These are phyloP conservation scores for Beauveria australis DNA, from an alignment of 2,329 filamentous ascomycete species.

Conservation along the genomic window DNA sequence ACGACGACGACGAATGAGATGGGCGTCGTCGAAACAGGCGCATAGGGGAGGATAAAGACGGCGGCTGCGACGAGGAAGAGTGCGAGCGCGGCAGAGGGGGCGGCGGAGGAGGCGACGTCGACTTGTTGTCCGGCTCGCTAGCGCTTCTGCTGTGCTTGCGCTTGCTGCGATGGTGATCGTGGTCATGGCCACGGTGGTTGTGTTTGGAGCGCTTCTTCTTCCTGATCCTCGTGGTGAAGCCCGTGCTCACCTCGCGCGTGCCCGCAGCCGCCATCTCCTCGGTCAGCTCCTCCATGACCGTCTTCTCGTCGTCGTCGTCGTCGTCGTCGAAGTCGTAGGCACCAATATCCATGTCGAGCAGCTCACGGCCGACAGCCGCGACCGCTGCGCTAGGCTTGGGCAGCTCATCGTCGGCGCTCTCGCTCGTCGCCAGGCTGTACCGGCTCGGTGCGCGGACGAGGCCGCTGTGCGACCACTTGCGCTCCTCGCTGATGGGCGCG, in stretches of 20 bases:
- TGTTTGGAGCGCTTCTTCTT: slow-evolving; percentile 35
- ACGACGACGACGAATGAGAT: neutral
- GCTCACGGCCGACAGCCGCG: slow-evolving; percentile 42
- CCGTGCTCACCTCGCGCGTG: slow-evolving; percentile 20
- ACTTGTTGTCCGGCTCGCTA: slow-evolving; percentile 17
- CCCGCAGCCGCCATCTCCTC: slow-evolving; percentile 24
- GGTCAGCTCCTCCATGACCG: slow-evolving; percentile 22
- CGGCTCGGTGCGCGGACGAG: slow-evolving; percentile 8
- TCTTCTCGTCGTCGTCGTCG: slow-evolving; percentile 20
- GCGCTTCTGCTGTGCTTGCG: slow-evolving; percentile 22
- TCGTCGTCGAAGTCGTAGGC: slow-evolving; percentile 28
- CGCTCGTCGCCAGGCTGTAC: slow-evolving; percentile 25
- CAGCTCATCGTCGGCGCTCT: slow-evolving; percentile 28
- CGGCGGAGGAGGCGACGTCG: slow-evolving; percentile 8
- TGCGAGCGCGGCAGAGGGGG: slow-evolving; percentile 9
- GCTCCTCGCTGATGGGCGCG: slow-evolving; percentile 50
- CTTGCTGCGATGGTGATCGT: slow-evolving; percentile 17
- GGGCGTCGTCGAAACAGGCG: slow-evolving; percentile 1
- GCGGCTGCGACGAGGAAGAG: slow-evolving; percentile 13
- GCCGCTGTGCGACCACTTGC: slow-evolving; percentile 29
- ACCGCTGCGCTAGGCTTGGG: slow-evolving; percentile 45
- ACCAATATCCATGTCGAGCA: slow-evolving; percentile 32
- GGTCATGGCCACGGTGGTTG: slow-evolving; percentile 23
- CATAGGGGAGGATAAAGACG: slow-evolving; percentile 12
- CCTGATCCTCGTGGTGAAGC: slow-evolving; percentile 39